Conservation (phyloP, 768 basidiomycete species). For the Dioszegia hungarica region DNA sequence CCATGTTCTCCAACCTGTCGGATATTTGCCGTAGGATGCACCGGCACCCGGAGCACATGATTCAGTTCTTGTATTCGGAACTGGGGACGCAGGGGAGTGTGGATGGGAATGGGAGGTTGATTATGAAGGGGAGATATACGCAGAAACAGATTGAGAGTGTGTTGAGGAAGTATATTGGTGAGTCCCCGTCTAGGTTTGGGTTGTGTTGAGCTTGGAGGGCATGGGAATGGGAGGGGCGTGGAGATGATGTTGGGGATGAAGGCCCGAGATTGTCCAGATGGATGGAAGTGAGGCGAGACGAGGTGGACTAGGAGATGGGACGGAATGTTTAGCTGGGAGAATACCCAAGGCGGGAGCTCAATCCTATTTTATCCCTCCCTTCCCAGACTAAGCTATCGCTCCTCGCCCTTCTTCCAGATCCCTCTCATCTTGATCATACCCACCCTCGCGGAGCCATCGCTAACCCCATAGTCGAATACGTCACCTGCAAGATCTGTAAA, state of each 20-base stretch:
- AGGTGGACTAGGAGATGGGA: too few relatives aligned
- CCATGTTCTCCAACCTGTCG: constrained; percentile 90
- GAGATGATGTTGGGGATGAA: background rate
- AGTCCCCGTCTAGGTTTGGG: constrained; percentile 48
- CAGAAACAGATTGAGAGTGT: constrained; percentile 99
- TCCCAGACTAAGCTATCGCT: background rate
- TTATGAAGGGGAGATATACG: constrained; percentile 97
- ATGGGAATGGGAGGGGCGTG: background rate
- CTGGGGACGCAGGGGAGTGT: constrained; percentile 97
- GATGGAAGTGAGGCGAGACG: too few relatives aligned
- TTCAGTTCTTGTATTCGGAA: constrained; percentile 93
- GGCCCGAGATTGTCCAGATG: too few relatives aligned
- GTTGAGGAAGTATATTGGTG: constrained; percentile 90
- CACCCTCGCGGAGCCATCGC: background rate
- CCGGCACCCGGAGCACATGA: constrained; percentile 94
- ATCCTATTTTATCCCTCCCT: background rate
- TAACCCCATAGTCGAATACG: constrained; percentile 74
- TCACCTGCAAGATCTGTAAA: constrained; percentile 99
- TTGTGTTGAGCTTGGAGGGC: background rate
- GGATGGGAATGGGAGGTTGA: constrained; percentile 81
- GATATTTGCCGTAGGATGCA: constrained; percentile 99
- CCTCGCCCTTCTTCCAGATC: background rate
- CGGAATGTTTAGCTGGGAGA: too few relatives aligned
- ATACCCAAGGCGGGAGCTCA: too few relatives aligned
- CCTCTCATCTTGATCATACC: background rate